Conservation (phyloP, 164 flowering plant species). For the Paratinospora sagittata region DNA sequence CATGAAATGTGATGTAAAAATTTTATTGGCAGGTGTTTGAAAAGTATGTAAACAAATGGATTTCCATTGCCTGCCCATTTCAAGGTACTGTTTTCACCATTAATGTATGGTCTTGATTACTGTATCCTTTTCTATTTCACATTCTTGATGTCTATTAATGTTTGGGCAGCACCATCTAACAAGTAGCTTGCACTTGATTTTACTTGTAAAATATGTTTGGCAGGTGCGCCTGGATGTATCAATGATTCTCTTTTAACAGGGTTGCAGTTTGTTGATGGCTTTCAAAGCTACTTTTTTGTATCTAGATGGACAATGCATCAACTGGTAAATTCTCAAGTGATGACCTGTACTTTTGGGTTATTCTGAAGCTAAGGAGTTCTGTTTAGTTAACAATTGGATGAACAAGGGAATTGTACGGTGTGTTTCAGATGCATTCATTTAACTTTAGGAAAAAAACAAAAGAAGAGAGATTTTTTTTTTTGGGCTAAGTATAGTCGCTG, state of each 20-base stretch:
- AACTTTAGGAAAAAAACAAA: too few species aligned
- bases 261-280: constrained; percentile 78
- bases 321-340: constrained; percentile 47
- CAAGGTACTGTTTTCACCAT: constrained; percentile 50
- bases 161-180: neutral
- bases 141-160: neutral
- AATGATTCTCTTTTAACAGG: constrained; percentile 86
- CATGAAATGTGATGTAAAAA: constrained; percentile 11
- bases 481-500: too few species aligned
- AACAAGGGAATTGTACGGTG: too few species aligned
- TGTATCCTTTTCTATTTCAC: neutral
- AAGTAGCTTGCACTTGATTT: neutral
- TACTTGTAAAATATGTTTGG: constrained; percentile 20
- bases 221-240: constrained; percentile 96
- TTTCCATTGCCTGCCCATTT: constrained; percentile 83
- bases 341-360: neutral
- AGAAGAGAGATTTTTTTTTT: too few species aligned
- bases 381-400: too few species aligned
- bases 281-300: constrained; percentile 76
- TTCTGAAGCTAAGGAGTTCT: too few species aligned
- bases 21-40: constrained; percentile 50
- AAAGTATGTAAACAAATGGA: constrained; percentile 86
- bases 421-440: too few species aligned
- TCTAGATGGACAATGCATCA: constrained; percentile 96
- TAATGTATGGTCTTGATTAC: neutral